These are phyloP conservation scores for Coccomyxa subellipsoidea DNA, from an alignment of 163 green algal species.

Conservation along the genomic window DNA sequence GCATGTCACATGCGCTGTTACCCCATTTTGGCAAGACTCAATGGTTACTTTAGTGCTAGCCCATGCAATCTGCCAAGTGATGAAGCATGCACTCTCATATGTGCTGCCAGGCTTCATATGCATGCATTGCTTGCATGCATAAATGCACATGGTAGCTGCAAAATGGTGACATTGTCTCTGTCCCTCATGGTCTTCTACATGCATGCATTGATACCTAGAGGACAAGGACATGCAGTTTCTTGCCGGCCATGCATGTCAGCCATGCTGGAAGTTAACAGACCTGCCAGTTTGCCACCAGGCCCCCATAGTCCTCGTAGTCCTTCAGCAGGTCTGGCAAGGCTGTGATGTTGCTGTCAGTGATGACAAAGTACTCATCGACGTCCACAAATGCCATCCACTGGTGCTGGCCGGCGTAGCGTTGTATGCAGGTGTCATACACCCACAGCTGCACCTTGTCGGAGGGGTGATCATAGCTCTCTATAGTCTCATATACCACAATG, in stretches of 20 bases:
- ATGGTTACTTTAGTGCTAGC: too few relatives aligned
- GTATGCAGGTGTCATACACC: slow-evolving; percentile 51
- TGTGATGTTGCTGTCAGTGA: slow-evolving; percentile 24
- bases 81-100: too few relatives aligned
- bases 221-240: too few relatives aligned
- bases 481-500: slow-evolving; percentile 38
- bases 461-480: slow-evolving; percentile 14
- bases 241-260: too few relatives aligned
- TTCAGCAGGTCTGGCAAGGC: slow-evolving; percentile 31
- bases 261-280: background rate
- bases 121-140: too few relatives aligned
- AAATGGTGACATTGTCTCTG: too few relatives aligned
- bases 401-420: slow-evolving; percentile 27
- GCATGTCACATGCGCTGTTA: background rate
- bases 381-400: slow-evolving; percentile 56
- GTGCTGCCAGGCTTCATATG: too few relatives aligned
- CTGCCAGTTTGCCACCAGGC: slow-evolving; percentile 50
- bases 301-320: slow-evolving; percentile 34
- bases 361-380: slow-evolving; percentile 54
- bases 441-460: slow-evolving; percentile 24
- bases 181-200: too few relatives aligned
- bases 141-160: too few relatives aligned
- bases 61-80: too few relatives aligned
- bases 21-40: too few relatives aligned
- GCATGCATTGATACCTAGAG: too few relatives aligned